Evolutionary conservation across 371 early-diverging fungal genomes (phyloP).

Genomic region (Choanephora cucurbitarum): DNA sequence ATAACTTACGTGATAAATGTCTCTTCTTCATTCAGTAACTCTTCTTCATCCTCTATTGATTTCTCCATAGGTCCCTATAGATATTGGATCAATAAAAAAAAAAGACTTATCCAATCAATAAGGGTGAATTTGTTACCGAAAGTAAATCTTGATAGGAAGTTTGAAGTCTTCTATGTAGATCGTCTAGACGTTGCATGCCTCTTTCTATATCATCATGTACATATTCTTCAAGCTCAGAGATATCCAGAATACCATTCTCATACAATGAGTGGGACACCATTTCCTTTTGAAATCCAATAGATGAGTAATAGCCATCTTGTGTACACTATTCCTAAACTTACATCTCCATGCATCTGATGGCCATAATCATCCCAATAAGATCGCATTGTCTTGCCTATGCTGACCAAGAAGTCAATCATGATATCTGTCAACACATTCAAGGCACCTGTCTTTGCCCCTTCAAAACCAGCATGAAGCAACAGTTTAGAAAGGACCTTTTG

Average conservation of each 20-base stretch:
- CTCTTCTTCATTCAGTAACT: slow-evolving; percentile 57
- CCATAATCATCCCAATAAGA: slow-evolving; percentile 79
- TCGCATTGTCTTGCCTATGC: slow-evolving; percentile 81
- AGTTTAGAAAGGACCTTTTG: slow-evolving; percentile 67
- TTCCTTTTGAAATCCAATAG: no score
- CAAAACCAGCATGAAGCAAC: slow-evolving; percentile 89
- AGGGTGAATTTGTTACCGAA: slow-evolving; percentile 27
- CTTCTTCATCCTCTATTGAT: slow-evolving; percentile 44
- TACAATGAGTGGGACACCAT: slow-evolving; percentile 82
- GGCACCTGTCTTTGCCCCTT: slow-evolving; percentile 68
- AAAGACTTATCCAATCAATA: neutral
- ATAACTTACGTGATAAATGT: slow-evolving; percentile 55
- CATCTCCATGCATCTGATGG: slow-evolving; percentile 73
- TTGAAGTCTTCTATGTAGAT: slow-evolving; percentile 73
- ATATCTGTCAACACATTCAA: slow-evolving; percentile 79
- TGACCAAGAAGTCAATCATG: slow-evolving; percentile 73
- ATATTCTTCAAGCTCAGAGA: slow-evolving; percentile 73
- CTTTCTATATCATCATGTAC: slow-evolving; percentile 76
- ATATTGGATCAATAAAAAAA: neutral
- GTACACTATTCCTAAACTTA: slow-evolving; percentile 37
- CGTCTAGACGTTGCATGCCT: slow-evolving; percentile 69
- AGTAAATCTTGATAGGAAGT: slow-evolving; percentile 63
- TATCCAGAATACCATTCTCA: slow-evolving; percentile 74
- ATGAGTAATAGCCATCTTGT: no score
- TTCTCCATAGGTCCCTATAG: slow-evolving; percentile 40